Percentiles rank a stretch among this genome's conserved stretches.
Conservation (phyloP, 192 early-diverging fungal species). For the Coemansia sp. region DNA sequence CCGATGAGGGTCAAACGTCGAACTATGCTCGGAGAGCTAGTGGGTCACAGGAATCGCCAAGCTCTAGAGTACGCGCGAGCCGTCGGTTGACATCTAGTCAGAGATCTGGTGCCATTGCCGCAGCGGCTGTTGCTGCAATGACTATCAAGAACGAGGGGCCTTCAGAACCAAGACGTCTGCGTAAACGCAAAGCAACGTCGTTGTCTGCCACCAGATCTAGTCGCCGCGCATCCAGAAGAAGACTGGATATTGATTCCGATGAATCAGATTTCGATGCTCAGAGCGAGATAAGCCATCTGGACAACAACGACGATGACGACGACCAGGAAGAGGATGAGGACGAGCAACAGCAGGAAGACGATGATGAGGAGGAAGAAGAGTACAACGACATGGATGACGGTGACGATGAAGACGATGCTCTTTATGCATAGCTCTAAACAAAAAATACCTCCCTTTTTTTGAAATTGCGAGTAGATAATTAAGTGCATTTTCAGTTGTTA, state of each 20-base stretch:
- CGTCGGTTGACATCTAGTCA: neutral
- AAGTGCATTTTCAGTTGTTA: too few relatives aligned
- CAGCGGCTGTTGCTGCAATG: neutral
- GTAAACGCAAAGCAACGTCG: neutral
- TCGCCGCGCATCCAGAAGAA: neutral
- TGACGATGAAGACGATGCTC: slow-evolving; percentile 2
- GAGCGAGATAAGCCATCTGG: neutral
- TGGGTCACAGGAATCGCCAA: neutral
- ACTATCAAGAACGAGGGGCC: neutral
- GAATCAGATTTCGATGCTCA: neutral
- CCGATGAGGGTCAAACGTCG: slow-evolving; percentile 3
- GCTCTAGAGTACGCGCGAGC: neutral
- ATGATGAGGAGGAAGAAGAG: neutral
- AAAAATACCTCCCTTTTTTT: too few relatives aligned
- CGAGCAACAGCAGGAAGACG: neutral
- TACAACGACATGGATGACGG: slow-evolving; percentile 2
- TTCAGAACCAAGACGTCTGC: neutral
- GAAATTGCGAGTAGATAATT: too few relatives aligned
- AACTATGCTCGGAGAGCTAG: neutral
- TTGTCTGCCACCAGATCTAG: neutral
- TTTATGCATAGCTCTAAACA: neutral
- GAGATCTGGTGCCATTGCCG: neutral
- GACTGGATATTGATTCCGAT: neutral
- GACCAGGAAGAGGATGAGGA: neutral
- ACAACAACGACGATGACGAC: neutral